Evolutionary conservation across 179 eudicot genomes (phyloP).

Genomic region (Sideroxylon spinosum): DNA sequence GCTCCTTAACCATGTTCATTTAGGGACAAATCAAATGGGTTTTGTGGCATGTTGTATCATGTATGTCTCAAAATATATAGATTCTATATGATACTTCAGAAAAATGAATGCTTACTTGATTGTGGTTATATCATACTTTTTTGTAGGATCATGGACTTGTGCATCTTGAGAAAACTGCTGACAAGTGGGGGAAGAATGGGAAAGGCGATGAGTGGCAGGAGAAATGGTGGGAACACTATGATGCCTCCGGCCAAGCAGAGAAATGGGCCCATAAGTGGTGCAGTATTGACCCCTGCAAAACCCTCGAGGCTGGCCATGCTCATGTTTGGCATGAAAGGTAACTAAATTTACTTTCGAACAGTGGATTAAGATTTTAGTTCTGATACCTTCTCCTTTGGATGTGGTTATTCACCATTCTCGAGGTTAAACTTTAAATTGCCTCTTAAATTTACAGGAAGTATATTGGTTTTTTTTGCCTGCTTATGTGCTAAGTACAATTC

Average conservation of each 20-base stretch:
- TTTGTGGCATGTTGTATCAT: not conserved
- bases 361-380: not conserved
- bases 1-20: not conserved
- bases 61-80: not conserved
- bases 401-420: not conserved
- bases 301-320: constrained; percentile 79
- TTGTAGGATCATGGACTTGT: constrained; percentile 55
- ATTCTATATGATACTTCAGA: not conserved
- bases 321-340: constrained; percentile 97
- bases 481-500: constrained; percentile 6
- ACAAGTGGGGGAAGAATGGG: constrained; percentile 85
- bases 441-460: not conserved
- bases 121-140: not conserved
- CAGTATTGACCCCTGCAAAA: constrained; percentile 71
- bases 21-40: not conserved
- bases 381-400: not conserved
- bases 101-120: not conserved
- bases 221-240: constrained; percentile 79
- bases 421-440: not conserved
- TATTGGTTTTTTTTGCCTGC: not conserved
- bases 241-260: constrained; percentile 70
- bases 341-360: constrained; percentile 2
- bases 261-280: constrained; percentile 97
- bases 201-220: constrained; percentile 81
- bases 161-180: constrained; percentile 75